These are phyloP conservation scores for Candida nemodendra DNA, from an alignment of 805 yeast species.

Conservation along the genomic window DNA sequence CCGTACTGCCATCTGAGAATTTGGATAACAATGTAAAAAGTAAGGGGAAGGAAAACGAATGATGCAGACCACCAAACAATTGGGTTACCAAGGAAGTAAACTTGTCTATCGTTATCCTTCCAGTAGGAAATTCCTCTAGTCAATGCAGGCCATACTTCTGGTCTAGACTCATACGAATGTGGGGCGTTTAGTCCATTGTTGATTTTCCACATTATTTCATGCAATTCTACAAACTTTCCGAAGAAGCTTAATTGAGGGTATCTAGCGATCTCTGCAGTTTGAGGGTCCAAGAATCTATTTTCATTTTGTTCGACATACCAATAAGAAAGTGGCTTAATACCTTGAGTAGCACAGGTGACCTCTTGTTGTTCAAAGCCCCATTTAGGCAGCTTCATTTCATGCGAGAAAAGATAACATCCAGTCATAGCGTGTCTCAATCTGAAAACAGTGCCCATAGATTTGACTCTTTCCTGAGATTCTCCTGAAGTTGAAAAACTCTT, in stretches of 20 bases:
- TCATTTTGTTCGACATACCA: slow-evolving; percentile 77
- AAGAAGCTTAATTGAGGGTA: slow-evolving; percentile 55
- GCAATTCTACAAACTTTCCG: slow-evolving; percentile 63
- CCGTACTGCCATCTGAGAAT: slow-evolving; percentile 65
- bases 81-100: slow-evolving; percentile 78
- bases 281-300: slow-evolving; percentile 43
- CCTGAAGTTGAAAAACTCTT: slow-evolving; percentile 48
- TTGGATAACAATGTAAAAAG: slow-evolving; percentile 45
- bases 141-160: slow-evolving; percentile 72
- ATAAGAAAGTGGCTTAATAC: slow-evolving; percentile 54
- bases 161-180: slow-evolving; percentile 71
- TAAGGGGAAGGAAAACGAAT: slow-evolving; percentile 49
- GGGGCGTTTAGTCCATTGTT: slow-evolving; percentile 67
- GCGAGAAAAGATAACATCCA: slow-evolving; percentile 76
- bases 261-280: slow-evolving; percentile 47
- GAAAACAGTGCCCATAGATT: slow-evolving; percentile 68
- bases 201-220: slow-evolving; percentile 73
- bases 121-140: slow-evolving; percentile 81
- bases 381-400: slow-evolving; percentile 68
- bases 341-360: slow-evolving; percentile 76
- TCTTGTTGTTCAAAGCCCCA: slow-evolving; percentile 88
- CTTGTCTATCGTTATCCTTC: slow-evolving; percentile 52
- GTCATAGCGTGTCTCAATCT: slow-evolving; percentile 77
- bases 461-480: slow-evolving; percentile 52
- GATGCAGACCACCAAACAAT: slow-evolving; percentile 75